Percentiles rank a stretch among this genome's conserved stretches.
phyloP scores from a whole-genome alignment of 768 basidiomycete species.

The Leccinum disarticulatum region DNA sequence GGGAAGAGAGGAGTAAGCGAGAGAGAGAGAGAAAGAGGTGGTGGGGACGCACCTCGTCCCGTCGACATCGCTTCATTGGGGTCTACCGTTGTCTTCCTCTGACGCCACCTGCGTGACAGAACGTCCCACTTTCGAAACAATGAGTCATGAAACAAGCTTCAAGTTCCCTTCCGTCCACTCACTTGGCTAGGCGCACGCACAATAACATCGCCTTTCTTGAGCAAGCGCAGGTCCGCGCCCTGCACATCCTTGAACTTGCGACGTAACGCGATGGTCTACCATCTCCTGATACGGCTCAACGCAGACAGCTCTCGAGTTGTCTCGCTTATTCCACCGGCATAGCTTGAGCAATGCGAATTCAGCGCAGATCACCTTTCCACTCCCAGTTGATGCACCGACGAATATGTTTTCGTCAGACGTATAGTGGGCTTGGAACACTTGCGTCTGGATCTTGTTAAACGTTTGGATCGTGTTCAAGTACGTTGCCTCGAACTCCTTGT shows the following conservation, averaged over 20 bases:
- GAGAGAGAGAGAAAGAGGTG: no score
- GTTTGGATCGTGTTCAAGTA: conserved; percentile 78
- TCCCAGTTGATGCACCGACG: conserved; percentile 94
- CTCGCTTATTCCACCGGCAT: conserved; percentile 73
- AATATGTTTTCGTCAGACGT: conserved; percentile 96
- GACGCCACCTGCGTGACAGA: conserved; percentile 91
- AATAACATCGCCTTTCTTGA: conserved; percentile 91
- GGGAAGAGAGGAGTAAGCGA: no score
- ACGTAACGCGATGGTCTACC: conserved; percentile 83
- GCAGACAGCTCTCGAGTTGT: conserved; percentile 84
- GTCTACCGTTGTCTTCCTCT: conserved; percentile 61
- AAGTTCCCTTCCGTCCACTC: conserved; percentile 22
- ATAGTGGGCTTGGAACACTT: conserved; percentile 97
- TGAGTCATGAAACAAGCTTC: background rate
- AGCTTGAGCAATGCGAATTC: conserved; percentile 94
- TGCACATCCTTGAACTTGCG: conserved; percentile 79
- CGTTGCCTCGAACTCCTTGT: conserved; percentile 86
- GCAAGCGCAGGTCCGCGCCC: conserved; percentile 83
- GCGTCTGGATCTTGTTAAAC: conserved; percentile 99
- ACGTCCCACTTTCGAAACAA: conserved; percentile 78
- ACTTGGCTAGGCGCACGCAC: conserved; percentile 93
- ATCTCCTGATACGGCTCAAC: conserved; percentile 97
- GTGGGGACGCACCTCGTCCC: no score
- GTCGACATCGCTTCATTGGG: no score
- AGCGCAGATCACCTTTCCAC: conserved; percentile 96